A percentile compares a stretch with the other conserved stretches of the same genome.
Evolutionary conservation across 2,329 filamentous ascomycete species (phyloP).

Genomic region (Diaporthe amygdali): DNA sequence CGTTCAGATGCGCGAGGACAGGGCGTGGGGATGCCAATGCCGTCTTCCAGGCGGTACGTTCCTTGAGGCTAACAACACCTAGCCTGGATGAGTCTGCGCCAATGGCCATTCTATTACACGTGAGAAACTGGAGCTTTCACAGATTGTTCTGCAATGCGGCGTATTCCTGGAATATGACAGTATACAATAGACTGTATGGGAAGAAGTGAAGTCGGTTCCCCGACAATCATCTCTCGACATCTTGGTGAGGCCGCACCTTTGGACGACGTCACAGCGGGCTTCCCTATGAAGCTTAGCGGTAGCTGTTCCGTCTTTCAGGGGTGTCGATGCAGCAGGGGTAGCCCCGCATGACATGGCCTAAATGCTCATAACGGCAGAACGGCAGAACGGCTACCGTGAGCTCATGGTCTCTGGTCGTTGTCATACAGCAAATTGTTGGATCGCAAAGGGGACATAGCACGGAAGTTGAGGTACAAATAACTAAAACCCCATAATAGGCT

Average conservation of each 20-base stretch:
- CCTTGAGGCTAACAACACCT: constrained; percentile 15
- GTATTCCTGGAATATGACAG: background rate
- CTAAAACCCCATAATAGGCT: too few relatives aligned
- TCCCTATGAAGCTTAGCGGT: background rate
- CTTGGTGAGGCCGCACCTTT: background rate
- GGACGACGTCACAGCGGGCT: constrained; percentile 10
- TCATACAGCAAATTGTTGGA: too few relatives aligned
- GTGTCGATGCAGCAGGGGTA: background rate
- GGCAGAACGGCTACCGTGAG: too few relatives aligned
- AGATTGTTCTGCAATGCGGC: background rate
- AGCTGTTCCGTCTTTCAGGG: background rate
- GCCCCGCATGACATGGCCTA: background rate
- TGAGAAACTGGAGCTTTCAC: too few relatives aligned
- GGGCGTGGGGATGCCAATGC: constrained; percentile 33
- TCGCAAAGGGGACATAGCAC: too few relatives aligned
- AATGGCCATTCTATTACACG: background rate
- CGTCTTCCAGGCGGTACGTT: constrained; percentile 25
- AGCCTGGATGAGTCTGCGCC: background rate
- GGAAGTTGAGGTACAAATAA: too few relatives aligned
- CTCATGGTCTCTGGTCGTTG: too few relatives aligned
- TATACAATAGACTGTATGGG: background rate
- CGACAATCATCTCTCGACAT: background rate
- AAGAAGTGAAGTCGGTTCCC: background rate
- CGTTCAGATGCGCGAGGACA: constrained; percentile 68
- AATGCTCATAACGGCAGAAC: background rate